These are phyloP conservation scores for Phytopythium kandeliae DNA, from an alignment of 352 stramenopile genomes.

Conservation along the genomic window DNA sequence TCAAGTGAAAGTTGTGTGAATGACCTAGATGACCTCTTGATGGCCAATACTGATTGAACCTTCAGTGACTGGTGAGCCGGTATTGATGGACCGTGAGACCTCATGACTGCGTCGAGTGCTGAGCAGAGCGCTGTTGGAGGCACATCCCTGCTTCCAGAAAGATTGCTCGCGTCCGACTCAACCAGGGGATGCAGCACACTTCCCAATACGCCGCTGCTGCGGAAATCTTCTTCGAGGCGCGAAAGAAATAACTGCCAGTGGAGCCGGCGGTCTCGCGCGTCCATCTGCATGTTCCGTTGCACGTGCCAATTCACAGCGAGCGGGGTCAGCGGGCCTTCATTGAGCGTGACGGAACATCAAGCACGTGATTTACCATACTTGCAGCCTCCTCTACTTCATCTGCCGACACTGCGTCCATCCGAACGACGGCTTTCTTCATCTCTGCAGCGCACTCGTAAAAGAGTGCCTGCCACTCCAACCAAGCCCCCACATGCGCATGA, in stretches of 20 bases:
- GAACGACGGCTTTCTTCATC: constrained; percentile 30
- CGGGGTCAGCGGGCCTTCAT: background rate
- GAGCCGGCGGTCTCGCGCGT: constrained; percentile 11
- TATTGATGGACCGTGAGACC: constrained; percentile 21
- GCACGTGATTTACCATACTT: constrained; percentile 34
- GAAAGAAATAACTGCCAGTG: constrained; percentile 30
- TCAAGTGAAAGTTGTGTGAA: background rate
- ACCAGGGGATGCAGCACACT: background rate
- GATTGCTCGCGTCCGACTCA: too few relatives aligned
- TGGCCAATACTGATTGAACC: constrained; percentile 16
- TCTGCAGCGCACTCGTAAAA: constrained; percentile 35
- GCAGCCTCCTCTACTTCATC: constrained; percentile 22
- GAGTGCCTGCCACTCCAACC: constrained; percentile 19
- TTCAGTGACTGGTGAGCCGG: constrained; percentile 10
- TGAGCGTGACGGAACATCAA: background rate
- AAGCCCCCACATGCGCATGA: background rate
- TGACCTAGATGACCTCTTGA: background rate
- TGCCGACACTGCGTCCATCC: constrained; percentile 19
- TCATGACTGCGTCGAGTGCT: constrained; percentile 13
- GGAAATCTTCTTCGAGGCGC: constrained; percentile 26
- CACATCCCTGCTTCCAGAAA: background rate
- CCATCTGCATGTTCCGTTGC: constrained; percentile 15
- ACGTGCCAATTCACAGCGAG: too few relatives aligned
- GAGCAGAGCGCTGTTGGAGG: background rate
- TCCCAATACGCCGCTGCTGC: background rate